Percentiles rank a stretch among this genome's conserved stretches.
Conservation (phyloP, 1,284 basidiomycete genomes). For the Fomitiporia mediterranea region DNA sequence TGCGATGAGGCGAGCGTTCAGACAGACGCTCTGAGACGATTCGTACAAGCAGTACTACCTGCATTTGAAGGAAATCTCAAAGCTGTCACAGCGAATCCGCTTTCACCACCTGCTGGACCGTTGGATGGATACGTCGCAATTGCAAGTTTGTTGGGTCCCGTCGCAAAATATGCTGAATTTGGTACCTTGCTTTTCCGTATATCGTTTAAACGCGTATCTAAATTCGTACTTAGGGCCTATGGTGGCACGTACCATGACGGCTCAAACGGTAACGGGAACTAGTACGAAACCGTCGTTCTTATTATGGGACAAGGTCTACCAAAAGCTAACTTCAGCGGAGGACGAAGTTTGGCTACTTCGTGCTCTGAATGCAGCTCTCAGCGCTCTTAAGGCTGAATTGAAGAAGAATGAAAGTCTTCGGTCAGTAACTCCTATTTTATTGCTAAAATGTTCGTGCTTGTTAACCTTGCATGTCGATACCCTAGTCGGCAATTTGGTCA, state of each 20-base stretch:
- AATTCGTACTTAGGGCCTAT: conserved; percentile 27
- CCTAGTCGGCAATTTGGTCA: conserved; percentile 57
- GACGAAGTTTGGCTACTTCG: conserved; percentile 82
- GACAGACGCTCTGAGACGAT: conserved; percentile 36
- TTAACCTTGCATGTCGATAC: conserved; percentile 16
- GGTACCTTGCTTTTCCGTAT: conserved; percentile 36
- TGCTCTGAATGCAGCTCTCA: conserved; percentile 51
- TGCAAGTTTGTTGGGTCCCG: conserved; percentile 56
- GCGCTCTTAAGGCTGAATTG: conserved; percentile 49
- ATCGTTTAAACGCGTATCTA: conserved; percentile 13
- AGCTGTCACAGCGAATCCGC: conserved; percentile 52
- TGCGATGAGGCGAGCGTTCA: conserved; percentile 30
- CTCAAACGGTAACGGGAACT: conserved; percentile 42
- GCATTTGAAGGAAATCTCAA: conserved; percentile 71
- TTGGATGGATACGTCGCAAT: conserved; percentile 81
- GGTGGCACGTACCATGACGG: conserved; percentile 36
- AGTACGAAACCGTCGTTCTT: conserved; percentile 78
- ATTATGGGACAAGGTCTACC: conserved; percentile 82
- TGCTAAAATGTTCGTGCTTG: not conserved
- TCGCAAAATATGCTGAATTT: conserved; percentile 46
- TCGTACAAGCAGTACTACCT: conserved; percentile 53
- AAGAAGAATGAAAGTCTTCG: conserved; percentile 51
- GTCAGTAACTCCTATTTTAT: conserved; percentile 38
- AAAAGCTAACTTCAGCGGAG: conserved; percentile 57
- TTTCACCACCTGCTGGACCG: conserved; percentile 57